Evolutionary conservation across 129 eudicot genomes (phyloP), one percentile per base, ranked within the genome.

Genomic region (Tagetes patula): DNA sequence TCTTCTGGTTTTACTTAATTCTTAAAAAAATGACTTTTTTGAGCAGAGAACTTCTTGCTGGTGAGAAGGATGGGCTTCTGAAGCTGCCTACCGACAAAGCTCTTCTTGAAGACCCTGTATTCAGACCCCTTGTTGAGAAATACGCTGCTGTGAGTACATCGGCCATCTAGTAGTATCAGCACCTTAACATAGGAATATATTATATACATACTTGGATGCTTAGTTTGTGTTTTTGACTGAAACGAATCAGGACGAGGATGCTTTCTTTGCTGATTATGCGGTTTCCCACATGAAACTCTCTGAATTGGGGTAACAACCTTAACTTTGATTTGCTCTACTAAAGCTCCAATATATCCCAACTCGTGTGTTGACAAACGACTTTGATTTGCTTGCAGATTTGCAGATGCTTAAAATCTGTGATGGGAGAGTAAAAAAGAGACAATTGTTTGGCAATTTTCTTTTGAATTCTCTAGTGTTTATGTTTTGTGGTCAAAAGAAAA

Each of bases 51-150:
- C 96, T 91, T 52, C 87, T 86, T 9, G 83, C 86, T 47, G 97
- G 97, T 9, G 96, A 91, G 78, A 91, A 86, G 65, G 92, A 86
- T 53, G 97, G 92, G 10, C 89, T 91, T 0, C 30, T 91, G 76
- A 90, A 91, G 83, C 83, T 91, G 56, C 97, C 92, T 42, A 69
- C 96, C 3, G 97, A 91, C 90, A 86, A 84, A 63, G 92, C 90
- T 62, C 90, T 88, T 34, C 75, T 88, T 38, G 85, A 78, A 6
- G 97, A 91, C 78, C 85, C 97, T 3, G 84, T 77, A 33, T 91
- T 91, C 83, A 90, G 88, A 40, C 86, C 96, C 12, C 58, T 80
- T 11, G 92, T 91, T 70, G 96, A 91, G 37, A 88, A 82, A 79
- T 91, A 91, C 64, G 96, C 96, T 56, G 84, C 84, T 13, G 97